Evolutionary conservation across 2,329 filamentous ascomycete genomes (phyloP).

Genomic region (Hirsutella thompsonii): DNA sequence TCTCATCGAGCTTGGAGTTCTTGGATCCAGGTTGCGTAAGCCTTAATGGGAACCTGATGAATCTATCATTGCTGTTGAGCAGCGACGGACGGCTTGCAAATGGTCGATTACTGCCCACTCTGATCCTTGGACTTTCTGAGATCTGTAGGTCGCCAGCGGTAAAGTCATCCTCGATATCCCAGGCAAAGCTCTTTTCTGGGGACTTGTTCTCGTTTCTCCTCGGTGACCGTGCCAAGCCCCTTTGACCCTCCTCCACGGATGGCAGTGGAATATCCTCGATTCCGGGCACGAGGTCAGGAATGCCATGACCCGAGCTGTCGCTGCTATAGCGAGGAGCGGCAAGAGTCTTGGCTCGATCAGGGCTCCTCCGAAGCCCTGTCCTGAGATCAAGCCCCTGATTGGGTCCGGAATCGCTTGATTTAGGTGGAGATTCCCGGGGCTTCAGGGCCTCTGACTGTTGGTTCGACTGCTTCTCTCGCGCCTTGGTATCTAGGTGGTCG

Average conservation of each 20-base stretch:
- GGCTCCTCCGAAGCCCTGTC: background rate
- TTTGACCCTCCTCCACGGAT: conserved; percentile 15
- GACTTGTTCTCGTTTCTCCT: conserved; percentile 13
- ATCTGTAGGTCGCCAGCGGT: conserved; percentile 41
- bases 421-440: too few species aligned
- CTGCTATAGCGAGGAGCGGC: conserved; percentile 7
- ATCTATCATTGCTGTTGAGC: conserved; percentile 10
- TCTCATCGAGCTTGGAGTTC: conserved; percentile 32
- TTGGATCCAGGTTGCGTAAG: conserved; percentile 16
- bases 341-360: background rate
- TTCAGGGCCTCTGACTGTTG: background rate
- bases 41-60: background rate
- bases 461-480: conserved; percentile 5
- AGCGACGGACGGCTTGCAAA: conserved; percentile 19
- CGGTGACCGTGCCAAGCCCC: background rate
- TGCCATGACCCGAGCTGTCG: conserved; percentile 13
- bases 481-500: conserved; percentile 18
- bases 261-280: conserved; percentile 23
- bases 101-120: conserved; percentile 19
- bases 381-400: too few species aligned
- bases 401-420: too few species aligned
- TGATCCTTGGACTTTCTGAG: conserved; percentile 42
- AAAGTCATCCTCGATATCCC: conserved; percentile 45
- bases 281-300: conserved; percentile 25
- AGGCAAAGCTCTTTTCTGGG: conserved; percentile 39